Conservation (phyloP, 2,329 filamentous ascomycete species). For the Akanthomyces uredinophilus region DNA sequence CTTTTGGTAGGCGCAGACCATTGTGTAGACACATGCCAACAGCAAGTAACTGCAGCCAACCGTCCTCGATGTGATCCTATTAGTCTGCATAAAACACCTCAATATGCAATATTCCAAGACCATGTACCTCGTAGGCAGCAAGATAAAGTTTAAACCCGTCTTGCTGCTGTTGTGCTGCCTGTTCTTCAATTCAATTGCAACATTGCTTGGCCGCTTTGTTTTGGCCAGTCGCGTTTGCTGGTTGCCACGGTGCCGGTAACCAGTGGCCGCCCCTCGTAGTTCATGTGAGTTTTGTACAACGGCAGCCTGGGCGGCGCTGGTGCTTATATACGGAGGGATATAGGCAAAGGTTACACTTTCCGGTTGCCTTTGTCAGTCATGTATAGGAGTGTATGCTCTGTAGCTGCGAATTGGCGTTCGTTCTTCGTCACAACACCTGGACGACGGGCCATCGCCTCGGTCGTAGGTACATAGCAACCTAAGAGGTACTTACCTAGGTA, state of each 20-base stretch:
- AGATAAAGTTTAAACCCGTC: not conserved
- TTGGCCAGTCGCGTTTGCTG: slow-evolving; percentile 4
- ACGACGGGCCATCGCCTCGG: not conserved
- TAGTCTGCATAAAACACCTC: not conserved
- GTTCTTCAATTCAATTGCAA: not conserved
- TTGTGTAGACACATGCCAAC: not conserved
- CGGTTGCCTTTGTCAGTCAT: not conserved
- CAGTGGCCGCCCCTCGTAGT: not conserved
- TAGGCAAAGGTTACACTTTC: not conserved
- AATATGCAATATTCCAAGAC: not conserved
- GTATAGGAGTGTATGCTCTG: not conserved
- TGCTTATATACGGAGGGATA: not conserved
- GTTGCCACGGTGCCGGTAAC: slow-evolving; percentile 10
- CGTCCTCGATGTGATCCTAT: not conserved
- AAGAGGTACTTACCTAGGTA: too few species aligned
- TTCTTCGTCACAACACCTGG: not conserved
- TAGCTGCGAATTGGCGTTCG: not conserved
- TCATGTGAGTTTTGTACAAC: not conserved
- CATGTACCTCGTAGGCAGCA: not conserved
- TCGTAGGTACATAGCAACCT: not conserved
- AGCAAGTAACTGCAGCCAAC: not conserved
- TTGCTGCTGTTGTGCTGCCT: not conserved
- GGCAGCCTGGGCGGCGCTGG: not conserved
- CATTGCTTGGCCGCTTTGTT: not conserved
- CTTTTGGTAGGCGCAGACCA: not conserved